phyloP scores from a whole-genome alignment of 768 basidiomycete genomes.

The Crucibulum laeve region DNA sequence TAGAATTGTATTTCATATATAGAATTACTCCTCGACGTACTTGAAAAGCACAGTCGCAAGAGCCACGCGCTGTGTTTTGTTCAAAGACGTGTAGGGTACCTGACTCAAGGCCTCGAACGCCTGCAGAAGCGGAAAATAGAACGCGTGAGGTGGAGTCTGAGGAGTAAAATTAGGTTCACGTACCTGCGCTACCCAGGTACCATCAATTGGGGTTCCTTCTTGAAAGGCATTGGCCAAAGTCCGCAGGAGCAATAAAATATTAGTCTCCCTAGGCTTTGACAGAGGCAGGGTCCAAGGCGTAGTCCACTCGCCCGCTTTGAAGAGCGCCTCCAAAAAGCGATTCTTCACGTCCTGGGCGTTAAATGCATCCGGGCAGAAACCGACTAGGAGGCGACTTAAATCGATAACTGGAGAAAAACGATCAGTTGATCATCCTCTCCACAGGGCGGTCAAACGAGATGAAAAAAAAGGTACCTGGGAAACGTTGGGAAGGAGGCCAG shows the following conservation, averaged over 20 bases:
- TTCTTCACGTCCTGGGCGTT: constrained; percentile 37
- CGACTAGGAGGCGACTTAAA: constrained; percentile 71
- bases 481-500: constrained; percentile 71
- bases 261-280: constrained; percentile 77
- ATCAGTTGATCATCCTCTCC: constrained; percentile 1
- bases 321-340: constrained; percentile 55
- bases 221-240: constrained; percentile 78
- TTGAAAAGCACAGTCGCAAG: constrained; percentile 84
- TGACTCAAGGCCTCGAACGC: constrained; percentile 50
- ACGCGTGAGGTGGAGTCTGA: neutral
- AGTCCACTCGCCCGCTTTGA: constrained; percentile 67
- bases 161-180: constrained; percentile 5
- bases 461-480: constrained; percentile 48
- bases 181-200: constrained; percentile 51
- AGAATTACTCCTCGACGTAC: constrained; percentile 40
- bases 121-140: constrained; percentile 25
- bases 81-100: constrained; percentile 48
- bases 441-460: neutral
- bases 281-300: constrained; percentile 50
- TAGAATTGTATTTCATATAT: neutral
- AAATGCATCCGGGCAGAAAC: constrained; percentile 54
- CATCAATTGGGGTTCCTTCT: constrained; percentile 41
- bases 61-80: constrained; percentile 71
- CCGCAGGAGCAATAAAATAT: constrained; percentile 74
- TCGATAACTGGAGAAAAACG: constrained; percentile 63